Conservation (phyloP, 805 yeast genomes). For the Isabelozyma heimii region DNA sequence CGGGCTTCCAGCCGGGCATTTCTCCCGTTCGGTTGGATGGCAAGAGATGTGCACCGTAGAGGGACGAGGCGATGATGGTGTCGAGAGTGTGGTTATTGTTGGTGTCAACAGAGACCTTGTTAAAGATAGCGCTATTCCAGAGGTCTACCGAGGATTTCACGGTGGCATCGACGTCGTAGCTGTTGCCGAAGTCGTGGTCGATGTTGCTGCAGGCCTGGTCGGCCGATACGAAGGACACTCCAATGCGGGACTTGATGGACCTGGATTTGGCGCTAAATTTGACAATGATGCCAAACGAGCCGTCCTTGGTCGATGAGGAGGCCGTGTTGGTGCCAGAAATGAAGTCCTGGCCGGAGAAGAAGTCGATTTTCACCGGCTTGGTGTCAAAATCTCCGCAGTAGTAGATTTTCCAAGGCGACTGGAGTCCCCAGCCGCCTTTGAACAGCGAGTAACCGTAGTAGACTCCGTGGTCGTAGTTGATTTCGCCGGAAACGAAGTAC, state of each 20-base stretch:
- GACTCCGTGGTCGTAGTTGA: slow-evolving; percentile 11
- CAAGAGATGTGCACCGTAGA: slow-evolving; percentile 27
- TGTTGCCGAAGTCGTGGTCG: slow-evolving; percentile 11
- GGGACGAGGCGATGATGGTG: slow-evolving; percentile 16
- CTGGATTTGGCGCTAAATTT: slow-evolving; percentile 9
- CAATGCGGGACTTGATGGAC: slow-evolving; percentile 16
- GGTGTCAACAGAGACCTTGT: slow-evolving; percentile 14
- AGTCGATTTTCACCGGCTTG: slow-evolving; percentile 8
- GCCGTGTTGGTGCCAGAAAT: neutral
- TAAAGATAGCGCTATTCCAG: slow-evolving; percentile 23
- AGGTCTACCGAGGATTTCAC: slow-evolving; percentile 10
- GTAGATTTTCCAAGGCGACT: slow-evolving; percentile 23
- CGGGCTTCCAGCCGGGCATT: slow-evolving; percentile 24
- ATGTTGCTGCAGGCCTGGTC: slow-evolving; percentile 26
- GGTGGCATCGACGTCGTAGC: slow-evolving; percentile 11
- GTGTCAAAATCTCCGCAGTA: slow-evolving; percentile 26
- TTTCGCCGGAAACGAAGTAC: slow-evolving; percentile 21
- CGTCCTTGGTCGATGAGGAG: slow-evolving; percentile 8
- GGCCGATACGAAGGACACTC: slow-evolving; percentile 25
- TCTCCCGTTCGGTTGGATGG: slow-evolving; percentile 34
- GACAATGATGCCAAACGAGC: slow-evolving; percentile 21
- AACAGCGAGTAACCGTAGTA: slow-evolving; percentile 23
- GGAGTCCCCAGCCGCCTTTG: slow-evolving; percentile 32
- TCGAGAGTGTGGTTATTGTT: slow-evolving; percentile 8
- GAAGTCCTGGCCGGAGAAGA: slow-evolving; percentile 6